Evolutionary conservation across 2,329 filamentous ascomycete genomes (phyloP).

Genomic region (Pyrenophora graminea): DNA sequence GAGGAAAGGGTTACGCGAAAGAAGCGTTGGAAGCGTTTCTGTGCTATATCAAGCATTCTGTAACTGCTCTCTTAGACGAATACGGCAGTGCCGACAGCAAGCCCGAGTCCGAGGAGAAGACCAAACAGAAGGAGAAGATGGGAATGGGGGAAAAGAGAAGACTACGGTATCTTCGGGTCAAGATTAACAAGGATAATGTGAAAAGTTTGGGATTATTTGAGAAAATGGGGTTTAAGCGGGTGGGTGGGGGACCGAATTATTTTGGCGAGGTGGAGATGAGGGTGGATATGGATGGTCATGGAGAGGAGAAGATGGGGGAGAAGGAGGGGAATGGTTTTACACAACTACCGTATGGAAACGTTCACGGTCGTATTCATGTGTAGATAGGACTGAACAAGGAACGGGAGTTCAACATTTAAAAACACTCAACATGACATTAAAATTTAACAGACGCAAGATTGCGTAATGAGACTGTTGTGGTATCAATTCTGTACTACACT

Average conservation of each 20-base stretch:
- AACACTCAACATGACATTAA: no score
- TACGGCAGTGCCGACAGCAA: conserved; percentile 44
- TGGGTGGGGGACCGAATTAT: conserved; percentile 59
- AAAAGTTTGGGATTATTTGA: conserved; percentile 65
- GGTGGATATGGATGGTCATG: not conserved
- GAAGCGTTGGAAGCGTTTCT: conserved; percentile 71
- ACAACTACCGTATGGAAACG: no score
- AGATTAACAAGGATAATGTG: conserved; percentile 62
- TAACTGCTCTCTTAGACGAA: conserved; percentile 61
- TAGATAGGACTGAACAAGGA: no score
- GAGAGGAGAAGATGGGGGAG: not conserved
- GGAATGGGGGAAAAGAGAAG: not conserved
- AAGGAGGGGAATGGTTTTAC: no score
- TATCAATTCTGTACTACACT: conserved; percentile 20
- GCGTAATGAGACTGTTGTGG: conserved; percentile 18
- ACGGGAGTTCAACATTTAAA: no score
- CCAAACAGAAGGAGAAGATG: no score
- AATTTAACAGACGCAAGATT: no score
- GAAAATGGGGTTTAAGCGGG: conserved; percentile 60
- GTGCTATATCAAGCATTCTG: conserved; percentile 64
- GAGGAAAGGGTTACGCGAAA: conserved; percentile 67
- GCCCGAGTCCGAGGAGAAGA: no score
- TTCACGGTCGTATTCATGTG: no score
- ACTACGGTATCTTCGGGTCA: conserved; percentile 60
- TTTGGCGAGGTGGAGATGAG: conserved; percentile 67